phyloP scores from a whole-genome alignment of 768 basidiomycete genomes.

The Boletus sensibilis region DNA sequence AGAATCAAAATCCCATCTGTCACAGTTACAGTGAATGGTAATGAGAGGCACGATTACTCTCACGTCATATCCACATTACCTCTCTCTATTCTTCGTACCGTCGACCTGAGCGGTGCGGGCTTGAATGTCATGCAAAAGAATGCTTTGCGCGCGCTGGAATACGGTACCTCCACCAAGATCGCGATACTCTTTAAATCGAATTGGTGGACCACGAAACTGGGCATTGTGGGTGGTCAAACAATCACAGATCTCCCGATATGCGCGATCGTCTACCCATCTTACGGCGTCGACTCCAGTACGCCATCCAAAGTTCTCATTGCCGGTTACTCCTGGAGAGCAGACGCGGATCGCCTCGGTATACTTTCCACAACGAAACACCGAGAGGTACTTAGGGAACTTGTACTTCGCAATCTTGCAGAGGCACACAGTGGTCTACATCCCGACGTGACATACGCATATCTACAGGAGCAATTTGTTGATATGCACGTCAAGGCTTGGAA shows the following conservation, averaged over 20 bases:
- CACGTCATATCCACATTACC: conserved; percentile 12
- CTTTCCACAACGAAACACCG: not conserved
- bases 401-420: conserved; percentile 11
- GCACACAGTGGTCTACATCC: not conserved
- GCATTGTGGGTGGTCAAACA: conserved; percentile 11
- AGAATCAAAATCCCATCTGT: not conserved
- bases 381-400: not conserved
- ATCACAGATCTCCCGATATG: conserved; percentile 11
- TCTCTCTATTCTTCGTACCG: conserved; percentile 2
- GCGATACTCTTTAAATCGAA: conserved; percentile 11
- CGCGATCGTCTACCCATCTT: conserved; percentile 8
- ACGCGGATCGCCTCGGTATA: not conserved
- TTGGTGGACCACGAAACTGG: conserved; percentile 14
- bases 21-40: conserved; percentile 5
- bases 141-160: not conserved
- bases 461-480: conserved; percentile 8
- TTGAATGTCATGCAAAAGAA: conserved; percentile 8
- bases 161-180: not conserved
- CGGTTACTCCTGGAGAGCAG: not conserved
- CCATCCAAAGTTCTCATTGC: conserved; percentile 14
- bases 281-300: conserved; percentile 3
- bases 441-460: conserved; percentile 3
- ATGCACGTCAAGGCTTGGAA: conserved; percentile 35
- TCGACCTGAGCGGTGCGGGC: conserved; percentile 6
- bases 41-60: conserved; percentile 7